Evolutionary conservation across 129 eudicot species (phyloP).

Genomic region (Escallonia herrerae): DNA sequence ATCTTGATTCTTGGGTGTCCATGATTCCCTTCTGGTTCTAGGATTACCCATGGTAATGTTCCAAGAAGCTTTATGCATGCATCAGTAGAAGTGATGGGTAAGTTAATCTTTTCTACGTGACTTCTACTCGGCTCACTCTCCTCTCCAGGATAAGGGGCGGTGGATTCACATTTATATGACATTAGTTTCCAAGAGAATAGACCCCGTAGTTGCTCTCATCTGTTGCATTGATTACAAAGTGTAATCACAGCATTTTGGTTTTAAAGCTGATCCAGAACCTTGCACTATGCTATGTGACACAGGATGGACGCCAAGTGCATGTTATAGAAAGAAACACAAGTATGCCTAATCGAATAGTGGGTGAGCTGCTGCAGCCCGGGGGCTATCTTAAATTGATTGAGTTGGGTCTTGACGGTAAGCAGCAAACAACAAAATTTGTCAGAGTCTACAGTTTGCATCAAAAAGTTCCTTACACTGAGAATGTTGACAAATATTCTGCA

Average conservation of each 20-base stretch:
- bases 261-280: background rate
- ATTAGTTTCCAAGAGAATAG: background rate
- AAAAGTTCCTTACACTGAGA: background rate
- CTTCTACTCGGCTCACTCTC: no score
- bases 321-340: slow-evolving; percentile 53
- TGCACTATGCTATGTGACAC: background rate
- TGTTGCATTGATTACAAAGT: background rate
- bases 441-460: background rate
- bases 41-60: no score
- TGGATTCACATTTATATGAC: no score
- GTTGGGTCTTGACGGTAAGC: slow-evolving; percentile 52
- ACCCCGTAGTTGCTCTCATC: background rate
- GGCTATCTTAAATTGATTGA: slow-evolving; percentile 47
- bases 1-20: no score
- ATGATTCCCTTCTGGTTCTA: no score
- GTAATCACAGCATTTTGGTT: background rate
- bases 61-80: no score
- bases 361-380: slow-evolving; percentile 61
- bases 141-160: no score
- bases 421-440: background rate
- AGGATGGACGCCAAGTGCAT: slow-evolving; percentile 54
- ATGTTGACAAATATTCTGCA: background rate
- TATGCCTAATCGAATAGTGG: slow-evolving; percentile 56
- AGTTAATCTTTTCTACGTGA: no score
- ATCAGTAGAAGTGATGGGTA: no score